Percentiles rank a stretch among this genome's conserved stretches.
Evolutionary conservation across 2,329 filamentous ascomycete genomes (phyloP).

Genomic region (Ascochyta pisi): DNA sequence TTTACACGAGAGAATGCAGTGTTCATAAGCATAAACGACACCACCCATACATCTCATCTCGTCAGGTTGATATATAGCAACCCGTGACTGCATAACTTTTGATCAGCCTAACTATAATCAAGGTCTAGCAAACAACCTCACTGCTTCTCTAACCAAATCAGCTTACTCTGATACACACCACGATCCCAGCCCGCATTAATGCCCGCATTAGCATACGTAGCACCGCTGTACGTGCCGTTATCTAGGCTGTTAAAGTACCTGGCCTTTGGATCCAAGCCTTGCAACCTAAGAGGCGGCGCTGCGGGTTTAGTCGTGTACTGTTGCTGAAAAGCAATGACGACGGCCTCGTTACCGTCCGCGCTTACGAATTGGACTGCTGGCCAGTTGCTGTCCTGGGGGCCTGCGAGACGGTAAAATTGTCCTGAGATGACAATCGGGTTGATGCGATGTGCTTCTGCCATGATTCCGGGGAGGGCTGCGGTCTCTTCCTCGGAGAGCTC

Average conservation of each 20-base stretch:
- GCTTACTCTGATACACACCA: slow-evolving; percentile 63
- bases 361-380: slow-evolving; percentile 67
- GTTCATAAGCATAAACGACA: too few species aligned
- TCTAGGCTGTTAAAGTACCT: slow-evolving; percentile 61
- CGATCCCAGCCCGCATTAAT: slow-evolving; percentile 59
- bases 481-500: slow-evolving; percentile 61
- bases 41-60: too few species aligned
- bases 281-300: slow-evolving; percentile 60
- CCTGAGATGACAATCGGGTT: slow-evolving; percentile 67
- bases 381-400: slow-evolving; percentile 67
- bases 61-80: too few species aligned
- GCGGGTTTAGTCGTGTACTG: slow-evolving; percentile 60
- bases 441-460: slow-evolving; percentile 62
- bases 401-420: slow-evolving; percentile 64
- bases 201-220: slow-evolving; percentile 68
- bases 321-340: slow-evolving; percentile 69
- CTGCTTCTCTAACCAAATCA: slow-evolving; percentile 62
- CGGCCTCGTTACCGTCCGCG: slow-evolving; percentile 57
- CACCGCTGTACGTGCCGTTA: slow-evolving; percentile 61
- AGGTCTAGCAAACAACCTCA: slow-evolving; percentile 20
- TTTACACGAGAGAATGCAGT: too few species aligned
- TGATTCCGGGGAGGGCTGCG: slow-evolving; percentile 60
- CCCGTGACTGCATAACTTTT: neutral
- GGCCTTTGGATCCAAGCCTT: slow-evolving; percentile 63
- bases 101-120: neutral